phyloP scores from a whole-genome alignment of 305 asterid species.

The Salvia sclarea region DNA sequence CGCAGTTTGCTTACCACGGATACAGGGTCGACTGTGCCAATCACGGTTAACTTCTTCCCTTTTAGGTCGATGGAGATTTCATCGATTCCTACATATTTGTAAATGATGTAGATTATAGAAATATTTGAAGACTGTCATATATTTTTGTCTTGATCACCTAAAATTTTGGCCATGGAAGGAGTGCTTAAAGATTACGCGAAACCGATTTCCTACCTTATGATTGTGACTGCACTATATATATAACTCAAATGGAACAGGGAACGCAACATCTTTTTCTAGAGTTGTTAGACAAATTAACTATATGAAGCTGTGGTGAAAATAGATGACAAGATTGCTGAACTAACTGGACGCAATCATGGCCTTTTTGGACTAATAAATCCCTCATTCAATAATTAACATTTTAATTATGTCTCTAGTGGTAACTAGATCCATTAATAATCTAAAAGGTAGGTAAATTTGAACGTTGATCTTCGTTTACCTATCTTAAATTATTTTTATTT shows the following conservation, averaged over 20 bases:
- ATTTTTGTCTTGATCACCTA: background rate
- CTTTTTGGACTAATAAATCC: slow-evolving; percentile 5
- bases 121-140: background rate
- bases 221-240: slow-evolving; percentile 4
- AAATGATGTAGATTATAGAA: background rate
- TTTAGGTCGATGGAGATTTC: slow-evolving; percentile 60
- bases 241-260: slow-evolving; percentile 2
- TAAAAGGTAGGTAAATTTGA: background rate
- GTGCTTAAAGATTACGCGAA: background rate
- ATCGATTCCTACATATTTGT: slow-evolving; percentile 49
- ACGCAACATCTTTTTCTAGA: slow-evolving; percentile 7
- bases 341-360: slow-evolving; percentile 15
- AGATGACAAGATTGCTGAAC: slow-evolving; percentile 32
- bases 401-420: background rate
- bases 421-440: background rate
- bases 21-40: slow-evolving; percentile 72
- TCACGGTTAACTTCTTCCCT: slow-evolving; percentile 56
- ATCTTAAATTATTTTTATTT: background rate
- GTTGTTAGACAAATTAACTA: background rate
- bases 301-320: background rate
- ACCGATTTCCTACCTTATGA: slow-evolving; percentile 3
- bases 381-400: slow-evolving; percentile 14
- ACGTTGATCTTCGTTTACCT: background rate
- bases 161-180: background rate
- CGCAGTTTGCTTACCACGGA: slow-evolving; percentile 62